These are phyloP conservation scores for Iris pallida DNA, from an alignment of 116 monocot species.

Conservation along the genomic window DNA sequence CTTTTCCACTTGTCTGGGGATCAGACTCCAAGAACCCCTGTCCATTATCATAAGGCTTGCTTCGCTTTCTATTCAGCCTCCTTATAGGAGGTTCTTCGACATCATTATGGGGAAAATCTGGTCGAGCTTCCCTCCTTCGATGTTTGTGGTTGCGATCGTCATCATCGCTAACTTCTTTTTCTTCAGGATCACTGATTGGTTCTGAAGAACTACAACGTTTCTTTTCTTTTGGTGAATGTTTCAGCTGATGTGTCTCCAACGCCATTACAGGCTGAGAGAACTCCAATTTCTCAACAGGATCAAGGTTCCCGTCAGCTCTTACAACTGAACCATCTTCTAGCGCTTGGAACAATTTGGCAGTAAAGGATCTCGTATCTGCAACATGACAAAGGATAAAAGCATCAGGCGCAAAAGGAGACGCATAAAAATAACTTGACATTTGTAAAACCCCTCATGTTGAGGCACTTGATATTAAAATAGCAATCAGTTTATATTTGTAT, in stretches of 20 bases:
- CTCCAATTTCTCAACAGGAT: constrained; percentile 31
- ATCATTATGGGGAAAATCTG: constrained; percentile 37
- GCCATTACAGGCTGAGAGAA: constrained; percentile 21
- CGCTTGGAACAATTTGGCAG: constrained; percentile 47
- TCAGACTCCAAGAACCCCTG: constrained; percentile 23
- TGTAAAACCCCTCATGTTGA: too few relatives aligned
- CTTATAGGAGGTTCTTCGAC: constrained; percentile 33
- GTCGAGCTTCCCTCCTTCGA: constrained; percentile 63
- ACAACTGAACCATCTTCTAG: constrained; percentile 47
- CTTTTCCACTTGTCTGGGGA: constrained; percentile 30
- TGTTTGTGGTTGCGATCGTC: constrained; percentile 99
- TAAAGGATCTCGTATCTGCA: constrained; percentile 50
- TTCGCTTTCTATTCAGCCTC: constrained; percentile 37
- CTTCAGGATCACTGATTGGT: constrained; percentile 60
- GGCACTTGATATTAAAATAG: too few relatives aligned
- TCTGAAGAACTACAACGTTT: constrained; percentile 39
- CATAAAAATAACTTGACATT: too few relatives aligned
- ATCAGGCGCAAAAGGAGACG: background rate
- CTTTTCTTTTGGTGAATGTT: constrained; percentile 29
- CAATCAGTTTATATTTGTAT: too few relatives aligned
- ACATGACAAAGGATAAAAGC: constrained; percentile 7
- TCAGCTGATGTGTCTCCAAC: constrained; percentile 18
- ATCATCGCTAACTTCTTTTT: constrained; percentile 73
- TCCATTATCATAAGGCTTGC: constrained; percentile 48
- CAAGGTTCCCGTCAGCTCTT: constrained; percentile 19